Conservation (phyloP, 2,329 filamentous ascomycete genomes). For the Macroventuria anomochaeta region DNA sequence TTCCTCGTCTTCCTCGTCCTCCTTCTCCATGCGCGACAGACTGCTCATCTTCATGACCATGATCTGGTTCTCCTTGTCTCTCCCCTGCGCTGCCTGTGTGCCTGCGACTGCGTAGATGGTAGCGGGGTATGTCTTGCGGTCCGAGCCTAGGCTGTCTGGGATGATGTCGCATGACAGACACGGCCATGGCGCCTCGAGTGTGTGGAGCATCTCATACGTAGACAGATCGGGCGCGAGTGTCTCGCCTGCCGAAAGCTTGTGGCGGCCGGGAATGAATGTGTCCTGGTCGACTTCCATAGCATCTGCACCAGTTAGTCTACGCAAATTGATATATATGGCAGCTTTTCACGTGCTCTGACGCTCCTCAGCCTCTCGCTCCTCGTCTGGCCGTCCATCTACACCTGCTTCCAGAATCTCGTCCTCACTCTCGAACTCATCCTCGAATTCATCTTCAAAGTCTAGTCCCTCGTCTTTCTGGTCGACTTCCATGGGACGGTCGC, state of each 20-base stretch:
- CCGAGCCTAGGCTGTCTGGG: slow-evolving; percentile 82
- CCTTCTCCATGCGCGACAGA: slow-evolving; percentile 83
- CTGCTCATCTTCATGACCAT: slow-evolving; percentile 97
- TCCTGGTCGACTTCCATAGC: slow-evolving; percentile 94
- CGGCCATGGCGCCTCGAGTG: slow-evolving; percentile 91
- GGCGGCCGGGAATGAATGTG: slow-evolving; percentile 94
- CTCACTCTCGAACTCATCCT: slow-evolving; percentile 87
- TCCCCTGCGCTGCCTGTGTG: slow-evolving; percentile 82
- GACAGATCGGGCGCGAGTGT: slow-evolving; percentile 88
- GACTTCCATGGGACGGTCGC: slow-evolving; percentile 63
- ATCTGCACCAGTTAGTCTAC: slow-evolving; percentile 51
- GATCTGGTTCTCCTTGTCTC: slow-evolving; percentile 86
- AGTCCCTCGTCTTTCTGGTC: slow-evolving; percentile 58
- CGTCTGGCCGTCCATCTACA: slow-evolving; percentile 89
- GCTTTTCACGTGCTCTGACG: slow-evolving; percentile 62
- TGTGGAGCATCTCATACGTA: slow-evolving; percentile 98
- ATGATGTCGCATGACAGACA: slow-evolving; percentile 96
- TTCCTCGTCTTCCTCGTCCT: slow-evolving; percentile 73
- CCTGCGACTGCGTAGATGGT: slow-evolving; percentile 95
- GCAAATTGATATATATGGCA: slow-evolving; percentile 24
- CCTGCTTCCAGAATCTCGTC: slow-evolving; percentile 95
- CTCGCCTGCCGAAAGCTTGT: slow-evolving; percentile 89
- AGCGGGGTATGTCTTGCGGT: slow-evolving; percentile 90
- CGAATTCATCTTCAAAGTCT: slow-evolving; percentile 95
- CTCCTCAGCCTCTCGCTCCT: slow-evolving; percentile 90